Conservation (phyloP, 495 filamentous ascomycete species). For the Hypomontagnella submonticulosa region DNA sequence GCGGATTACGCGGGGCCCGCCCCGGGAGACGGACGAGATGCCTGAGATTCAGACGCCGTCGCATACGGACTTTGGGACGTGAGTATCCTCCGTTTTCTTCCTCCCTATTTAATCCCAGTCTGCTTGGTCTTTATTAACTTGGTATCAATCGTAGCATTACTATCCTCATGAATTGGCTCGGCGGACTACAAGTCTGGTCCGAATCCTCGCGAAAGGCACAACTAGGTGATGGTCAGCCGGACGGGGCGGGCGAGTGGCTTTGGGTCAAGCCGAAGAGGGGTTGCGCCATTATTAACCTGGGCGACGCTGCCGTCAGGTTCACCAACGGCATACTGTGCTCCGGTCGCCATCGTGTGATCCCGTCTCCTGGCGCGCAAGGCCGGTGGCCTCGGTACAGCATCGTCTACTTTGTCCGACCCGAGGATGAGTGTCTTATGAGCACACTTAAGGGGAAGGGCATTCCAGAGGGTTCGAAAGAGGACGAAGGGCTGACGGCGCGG, state of each 20-base stretch:
- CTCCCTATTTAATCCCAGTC: no score
- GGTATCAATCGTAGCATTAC: conserved; percentile 55
- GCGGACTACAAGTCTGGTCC: conserved; percentile 67
- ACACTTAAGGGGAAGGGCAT: conserved; percentile 53
- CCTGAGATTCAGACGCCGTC: conserved; percentile 50
- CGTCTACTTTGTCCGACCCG: conserved; percentile 71
- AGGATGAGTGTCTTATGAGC: conserved; percentile 65
- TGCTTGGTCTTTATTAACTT: not conserved
- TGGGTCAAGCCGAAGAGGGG: conserved; percentile 69
- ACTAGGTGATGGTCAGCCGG: conserved; percentile 35
- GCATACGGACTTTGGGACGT: conserved; percentile 55
- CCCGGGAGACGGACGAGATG: conserved; percentile 40
- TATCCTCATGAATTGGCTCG: conserved; percentile 69
- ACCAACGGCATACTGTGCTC: conserved; percentile 68
- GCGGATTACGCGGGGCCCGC: conserved; percentile 57
- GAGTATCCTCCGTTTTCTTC: conserved; percentile 52
- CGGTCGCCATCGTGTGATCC: conserved; percentile 72
- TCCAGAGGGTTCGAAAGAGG: conserved; percentile 33
- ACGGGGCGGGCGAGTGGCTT: conserved; percentile 61
- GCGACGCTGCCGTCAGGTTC: conserved; percentile 73
- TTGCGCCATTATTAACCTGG: conserved; percentile 71
- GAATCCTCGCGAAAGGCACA: conserved; percentile 50
- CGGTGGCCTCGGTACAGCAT: conserved; percentile 65
- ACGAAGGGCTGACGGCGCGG: conserved; percentile 39
- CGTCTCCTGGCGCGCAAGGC: conserved; percentile 65